Base-by-base conservation (phyloP, 208 protist species). In the Giardia duodenalis region DNA sequence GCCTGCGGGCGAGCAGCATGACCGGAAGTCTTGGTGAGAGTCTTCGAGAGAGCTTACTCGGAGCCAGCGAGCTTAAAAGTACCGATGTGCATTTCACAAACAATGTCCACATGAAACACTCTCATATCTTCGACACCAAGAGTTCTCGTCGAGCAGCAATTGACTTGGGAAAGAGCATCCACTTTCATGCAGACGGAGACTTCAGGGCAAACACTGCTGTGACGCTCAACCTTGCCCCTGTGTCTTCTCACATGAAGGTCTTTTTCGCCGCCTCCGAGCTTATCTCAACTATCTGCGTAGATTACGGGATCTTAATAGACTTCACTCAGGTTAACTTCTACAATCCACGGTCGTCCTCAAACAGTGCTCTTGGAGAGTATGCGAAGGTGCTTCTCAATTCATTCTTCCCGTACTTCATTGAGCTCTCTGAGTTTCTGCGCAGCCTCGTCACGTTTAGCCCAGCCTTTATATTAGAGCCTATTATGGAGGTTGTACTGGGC, bases 241-340 rank as follows among this genome's bases (percentile, higher is more conserved):
- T 76, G 19, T 30, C 10, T 76, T 10, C 10, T 30, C 57, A 76
- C 57, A 39, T 76, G 19, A 10, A 30, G 57, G 57, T 76, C 57
- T 76, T 76, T 76, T 10, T 30, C 57, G 57, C 57, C 57, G 30
- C 30, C 30, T 76, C 57, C 57, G 57, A 76, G 57, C 57, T 76
- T 30, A 10, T 76, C 57, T 76, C 57, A 30, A 76, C 30, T 76
- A 30, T 76, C 57, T 76, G 57, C 57, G 57, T 76, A 39, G 57
- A 76, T 30, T 76, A 76, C 30, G 57, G 57, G 57, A 76, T 30
- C 57, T 30, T 76, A 10, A 76, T 76, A 10, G 57, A 76, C 57
- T 76, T 76, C 57, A 10, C 19, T 76, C 57, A 76, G 57, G 57
- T 76, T 30, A 76, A 76, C 57, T 76, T 76, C 57, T 76, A 76